These are phyloP conservation scores for Microbotryum violaceum DNA, from an alignment of 1,284 basidiomycete genomes.

Conservation along the genomic window DNA sequence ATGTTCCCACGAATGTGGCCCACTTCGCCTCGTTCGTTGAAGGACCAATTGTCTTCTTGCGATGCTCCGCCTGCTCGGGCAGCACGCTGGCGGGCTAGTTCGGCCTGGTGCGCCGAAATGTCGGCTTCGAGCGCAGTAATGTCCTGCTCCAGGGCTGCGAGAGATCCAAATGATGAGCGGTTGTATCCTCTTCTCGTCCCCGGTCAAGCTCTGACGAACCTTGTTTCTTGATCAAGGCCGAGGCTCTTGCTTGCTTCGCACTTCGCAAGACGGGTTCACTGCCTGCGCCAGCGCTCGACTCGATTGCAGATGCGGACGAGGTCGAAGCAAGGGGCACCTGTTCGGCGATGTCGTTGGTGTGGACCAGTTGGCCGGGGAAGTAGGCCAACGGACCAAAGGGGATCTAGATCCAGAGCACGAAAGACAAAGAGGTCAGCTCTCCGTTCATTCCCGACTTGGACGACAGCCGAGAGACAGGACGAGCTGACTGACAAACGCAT, in stretches of 20 bases:
- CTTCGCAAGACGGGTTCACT: constrained; percentile 9
- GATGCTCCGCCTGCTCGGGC: constrained; percentile 6
- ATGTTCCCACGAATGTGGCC: background rate
- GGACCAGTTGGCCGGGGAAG: constrained; percentile 23
- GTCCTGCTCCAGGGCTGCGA: background rate
- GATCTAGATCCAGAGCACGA: constrained; percentile 6
- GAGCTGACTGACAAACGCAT: constrained; percentile 16
- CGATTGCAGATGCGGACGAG: background rate
- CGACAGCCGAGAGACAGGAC: background rate
- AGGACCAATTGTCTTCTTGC: constrained; percentile 21
- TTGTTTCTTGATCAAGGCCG: background rate
- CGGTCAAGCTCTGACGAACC: background rate
- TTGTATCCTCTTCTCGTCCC: too few relatives aligned
- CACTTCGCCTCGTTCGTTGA: constrained; percentile 28
- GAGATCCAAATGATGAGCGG: background rate
- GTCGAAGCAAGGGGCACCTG: background rate
- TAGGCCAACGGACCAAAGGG: constrained; percentile 27
- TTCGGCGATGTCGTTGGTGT: constrained; percentile 28
- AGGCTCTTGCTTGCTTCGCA: constrained; percentile 22
- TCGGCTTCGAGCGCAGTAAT: background rate
- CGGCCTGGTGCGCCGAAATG: constrained; percentile 1
- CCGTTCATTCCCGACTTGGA: background rate
- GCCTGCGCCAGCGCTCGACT: background rate
- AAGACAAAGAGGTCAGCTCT: background rate
- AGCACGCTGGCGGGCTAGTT: background rate